Evolutionary conservation across 2,329 filamentous ascomycete species (phyloP).

Genomic region (Aspergillus sp.): DNA sequence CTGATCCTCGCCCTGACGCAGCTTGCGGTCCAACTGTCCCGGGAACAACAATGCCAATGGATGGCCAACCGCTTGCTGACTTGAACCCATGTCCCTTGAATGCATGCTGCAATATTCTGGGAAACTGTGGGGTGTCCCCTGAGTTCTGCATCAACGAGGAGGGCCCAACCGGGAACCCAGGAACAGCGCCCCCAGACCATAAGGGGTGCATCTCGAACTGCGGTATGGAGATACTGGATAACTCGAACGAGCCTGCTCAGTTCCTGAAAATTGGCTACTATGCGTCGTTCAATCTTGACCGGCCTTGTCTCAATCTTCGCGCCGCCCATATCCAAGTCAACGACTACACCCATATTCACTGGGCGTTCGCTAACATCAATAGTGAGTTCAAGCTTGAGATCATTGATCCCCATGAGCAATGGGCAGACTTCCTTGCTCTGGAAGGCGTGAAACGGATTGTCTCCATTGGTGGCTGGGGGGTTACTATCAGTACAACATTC

Average conservation of each 20-base stretch:
- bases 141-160: conserved; percentile 44
- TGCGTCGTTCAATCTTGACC: conserved; percentile 30
- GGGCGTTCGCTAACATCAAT: conserved; percentile 38
- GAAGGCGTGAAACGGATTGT: conserved; percentile 17
- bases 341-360: conserved; percentile 38
- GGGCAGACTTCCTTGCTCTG: conserved; percentile 29
- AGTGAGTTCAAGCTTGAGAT: conserved; percentile 31
- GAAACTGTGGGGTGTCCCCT: conserved; percentile 46
- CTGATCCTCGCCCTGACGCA: conserved; percentile 37
- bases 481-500: conserved; percentile 38
- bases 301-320: conserved; percentile 32
- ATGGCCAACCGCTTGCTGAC: conserved; percentile 30
- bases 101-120: conserved; percentile 47
- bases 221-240: conserved; percentile 37
- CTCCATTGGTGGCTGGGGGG: conserved; percentile 47
- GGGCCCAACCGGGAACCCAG: conserved; percentile 34
- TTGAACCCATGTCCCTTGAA: conserved; percentile 51
- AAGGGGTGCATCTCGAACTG: conserved; percentile 47
- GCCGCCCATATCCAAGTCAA: conserved; percentile 18
- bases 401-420: conserved; percentile 23
- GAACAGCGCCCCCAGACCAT: conserved; percentile 34
- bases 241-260: conserved; percentile 16
- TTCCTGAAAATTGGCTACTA: conserved; percentile 34
- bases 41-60: conserved; percentile 34
- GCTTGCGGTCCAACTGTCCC: conserved; percentile 49